Evolutionary conservation across 257 asterid species (phyloP).

Genomic region (Capsicum pubescens): DNA sequence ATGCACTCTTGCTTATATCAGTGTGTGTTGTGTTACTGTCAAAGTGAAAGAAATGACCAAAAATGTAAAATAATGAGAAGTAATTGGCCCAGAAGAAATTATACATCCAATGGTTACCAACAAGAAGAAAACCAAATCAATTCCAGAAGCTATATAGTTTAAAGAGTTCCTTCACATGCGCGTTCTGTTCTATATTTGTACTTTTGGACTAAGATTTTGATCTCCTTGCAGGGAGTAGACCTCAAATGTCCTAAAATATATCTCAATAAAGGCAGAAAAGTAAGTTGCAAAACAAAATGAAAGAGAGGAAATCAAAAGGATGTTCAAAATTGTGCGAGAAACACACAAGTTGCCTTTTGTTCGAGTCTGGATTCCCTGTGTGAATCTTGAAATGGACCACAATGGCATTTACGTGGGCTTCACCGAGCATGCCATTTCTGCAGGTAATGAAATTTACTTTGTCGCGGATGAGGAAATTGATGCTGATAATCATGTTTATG

Average conservation of each 20-base stretch:
- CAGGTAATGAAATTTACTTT: slow-evolving; percentile 73
- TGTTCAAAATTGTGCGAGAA: slow-evolving; percentile 78
- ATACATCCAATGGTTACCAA: too few relatives aligned
- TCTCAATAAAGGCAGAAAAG: slow-evolving; percentile 76
- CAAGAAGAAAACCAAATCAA: too few relatives aligned
- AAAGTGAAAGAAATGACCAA: too few relatives aligned
- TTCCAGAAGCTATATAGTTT: too few relatives aligned
- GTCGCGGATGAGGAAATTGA: slow-evolving; percentile 67
- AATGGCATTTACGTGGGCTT: slow-evolving; percentile 90
- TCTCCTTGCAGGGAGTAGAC: slow-evolving; percentile 82
- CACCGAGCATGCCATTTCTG: slow-evolving; percentile 80
- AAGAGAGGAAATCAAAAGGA: slow-evolving; percentile 73
- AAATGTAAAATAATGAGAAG: too few relatives aligned
- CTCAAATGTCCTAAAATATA: slow-evolving; percentile 84
- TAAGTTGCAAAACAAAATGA: slow-evolving; percentile 60
- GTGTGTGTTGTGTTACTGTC: too few relatives aligned
- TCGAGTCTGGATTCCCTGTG: slow-evolving; percentile 94
- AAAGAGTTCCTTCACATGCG: too few relatives aligned
- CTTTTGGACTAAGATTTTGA: slow-evolving; percentile 22
- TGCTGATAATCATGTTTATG: slow-evolving; percentile 25
- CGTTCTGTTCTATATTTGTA: background rate
- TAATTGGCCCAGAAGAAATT: too few relatives aligned
- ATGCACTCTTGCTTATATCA: too few relatives aligned
- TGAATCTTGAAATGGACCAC: slow-evolving; percentile 77
- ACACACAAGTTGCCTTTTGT: slow-evolving; percentile 83